A percentile compares a stretch with the other conserved stretches of the same genome.
These are phyloP conservation scores for Tolypocladium amazonense DNA, from an alignment of 2,329 filamentous ascomycete species.

Conservation along the genomic window DNA sequence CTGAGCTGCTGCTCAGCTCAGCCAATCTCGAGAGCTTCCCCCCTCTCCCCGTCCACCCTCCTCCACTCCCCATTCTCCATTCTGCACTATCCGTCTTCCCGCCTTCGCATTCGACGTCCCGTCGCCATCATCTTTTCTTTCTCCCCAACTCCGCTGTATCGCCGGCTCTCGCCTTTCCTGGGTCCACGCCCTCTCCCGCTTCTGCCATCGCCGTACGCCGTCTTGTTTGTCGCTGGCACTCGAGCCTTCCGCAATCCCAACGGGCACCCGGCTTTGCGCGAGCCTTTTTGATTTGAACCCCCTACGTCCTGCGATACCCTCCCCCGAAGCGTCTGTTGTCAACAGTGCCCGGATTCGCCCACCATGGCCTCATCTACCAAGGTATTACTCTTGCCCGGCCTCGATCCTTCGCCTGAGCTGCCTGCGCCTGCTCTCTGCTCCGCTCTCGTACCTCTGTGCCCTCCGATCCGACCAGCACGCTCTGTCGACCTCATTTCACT, in stretches of 20 bases:
- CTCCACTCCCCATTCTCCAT: constrained; percentile 1
- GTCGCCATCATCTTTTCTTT: not conserved
- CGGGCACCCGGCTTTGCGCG: constrained; percentile 4
- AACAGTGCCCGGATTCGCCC: not conserved
- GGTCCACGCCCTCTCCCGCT: not conserved
- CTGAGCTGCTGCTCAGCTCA: not conserved
- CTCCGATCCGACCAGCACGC: not conserved
- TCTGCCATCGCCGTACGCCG: not conserved
- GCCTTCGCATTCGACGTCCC: constrained; percentile 1
- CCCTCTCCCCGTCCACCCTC: not conserved
- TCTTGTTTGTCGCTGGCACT: constrained; percentile 1
- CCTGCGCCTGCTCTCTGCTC: not conserved
- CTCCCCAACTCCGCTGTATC: not conserved
- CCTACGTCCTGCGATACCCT: constrained; percentile 3
- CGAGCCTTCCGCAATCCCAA: not conserved
- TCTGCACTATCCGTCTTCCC: constrained; percentile 1
- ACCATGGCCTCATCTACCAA: constrained; percentile 26
- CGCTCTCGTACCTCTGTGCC: not conserved
- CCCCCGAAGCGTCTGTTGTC: not conserved
- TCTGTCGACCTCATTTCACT: not conserved
- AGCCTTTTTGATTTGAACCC: constrained; percentile 3
- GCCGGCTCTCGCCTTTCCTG: not conserved
- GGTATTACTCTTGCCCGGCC: constrained; percentile 11
- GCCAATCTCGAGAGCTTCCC: not conserved
- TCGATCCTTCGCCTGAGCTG: not conserved